Evolutionary conservation across 345 rosid species (phyloP).

Genomic region (Anastatica hierochuntica): DNA sequence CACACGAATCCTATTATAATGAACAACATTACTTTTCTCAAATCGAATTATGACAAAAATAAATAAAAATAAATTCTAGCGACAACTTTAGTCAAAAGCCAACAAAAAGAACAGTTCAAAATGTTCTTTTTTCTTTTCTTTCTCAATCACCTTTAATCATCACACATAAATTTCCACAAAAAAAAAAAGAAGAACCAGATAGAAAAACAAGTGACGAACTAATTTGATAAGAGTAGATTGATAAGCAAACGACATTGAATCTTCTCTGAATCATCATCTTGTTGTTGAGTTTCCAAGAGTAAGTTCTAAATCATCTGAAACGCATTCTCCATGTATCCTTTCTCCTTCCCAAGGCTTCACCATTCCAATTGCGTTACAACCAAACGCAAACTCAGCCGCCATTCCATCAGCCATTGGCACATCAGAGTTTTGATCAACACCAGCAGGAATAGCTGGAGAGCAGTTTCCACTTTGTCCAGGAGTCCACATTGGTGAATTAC

Average conservation of each 20-base stretch:
- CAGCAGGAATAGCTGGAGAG: conserved; percentile 80
- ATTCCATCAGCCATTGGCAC: conserved; percentile 78
- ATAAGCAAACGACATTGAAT: not conserved
- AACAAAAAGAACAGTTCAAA: conserved; percentile 1
- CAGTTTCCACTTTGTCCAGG: conserved; percentile 97
- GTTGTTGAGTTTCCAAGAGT: conserved; percentile 85
- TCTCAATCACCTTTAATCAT: conserved; percentile 9
- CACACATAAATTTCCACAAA: not conserved
- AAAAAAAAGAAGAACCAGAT: not conserved
- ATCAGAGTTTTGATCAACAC: conserved; percentile 64
- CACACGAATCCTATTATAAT: not conserved
- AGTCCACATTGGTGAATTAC: conserved; percentile 83
- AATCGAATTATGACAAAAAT: not conserved
- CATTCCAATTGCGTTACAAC: conserved; percentile 40
- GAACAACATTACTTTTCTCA: not conserved
- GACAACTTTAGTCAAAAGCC: conserved; percentile 13
- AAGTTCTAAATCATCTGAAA: conserved; percentile 90
- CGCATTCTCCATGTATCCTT: conserved; percentile 89
- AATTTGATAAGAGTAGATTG: conserved; percentile 6
- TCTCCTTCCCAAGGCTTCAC: conserved; percentile 99
- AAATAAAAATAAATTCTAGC: not conserved
- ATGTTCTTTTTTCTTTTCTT: not conserved
- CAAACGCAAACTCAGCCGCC: conserved; percentile 90
- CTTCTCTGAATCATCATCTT: conserved; percentile 32
- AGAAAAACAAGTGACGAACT: not conserved